phyloP scores from a whole-genome alignment of 164 flowering plant genomes.

The Macadamia integrifolia region DNA sequence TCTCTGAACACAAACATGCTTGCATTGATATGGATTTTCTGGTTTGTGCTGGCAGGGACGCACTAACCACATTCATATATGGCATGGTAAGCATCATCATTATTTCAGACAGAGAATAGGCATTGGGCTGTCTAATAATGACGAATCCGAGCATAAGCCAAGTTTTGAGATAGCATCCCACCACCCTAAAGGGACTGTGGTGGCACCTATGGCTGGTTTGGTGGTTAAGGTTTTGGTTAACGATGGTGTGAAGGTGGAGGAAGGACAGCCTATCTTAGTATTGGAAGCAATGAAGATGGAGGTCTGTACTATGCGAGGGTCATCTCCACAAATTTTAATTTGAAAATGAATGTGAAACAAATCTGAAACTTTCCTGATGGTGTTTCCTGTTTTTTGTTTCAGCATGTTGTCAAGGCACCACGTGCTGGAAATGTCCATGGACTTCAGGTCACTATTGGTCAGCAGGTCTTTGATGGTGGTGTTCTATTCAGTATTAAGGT shows the following conservation, averaged over 20 bases:
- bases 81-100: slow-evolving; percentile 76
- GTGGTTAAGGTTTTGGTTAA: slow-evolving; percentile 80
- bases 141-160: slow-evolving; percentile 42
- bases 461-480: slow-evolving; percentile 73
- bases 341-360: background rate
- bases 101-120: slow-evolving; percentile 55
- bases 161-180: slow-evolving; percentile 37
- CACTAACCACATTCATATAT: slow-evolving; percentile 64
- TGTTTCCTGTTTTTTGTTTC: slow-evolving; percentile 10
- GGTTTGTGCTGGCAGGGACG: slow-evolving; percentile 40
- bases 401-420: slow-evolving; percentile 94
- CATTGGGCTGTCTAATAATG: slow-evolving; percentile 41
- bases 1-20: background rate
- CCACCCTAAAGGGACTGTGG: slow-evolving; percentile 68
- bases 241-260: slow-evolving; percentile 57
- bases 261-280: slow-evolving; percentile 74
- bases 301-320: slow-evolving; percentile 42
- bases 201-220: slow-evolving; percentile 96
- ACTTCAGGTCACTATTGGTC: slow-evolving; percentile 61
- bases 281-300: slow-evolving; percentile 99
- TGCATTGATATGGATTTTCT: background rate
- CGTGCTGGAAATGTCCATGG: slow-evolving; percentile 58
- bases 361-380: background rate
- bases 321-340: slow-evolving; percentile 3
- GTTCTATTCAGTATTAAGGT: slow-evolving; percentile 73